phyloP scores from a whole-genome alignment of 108 stramenopile species.

The Licmophora abbreviata region DNA sequence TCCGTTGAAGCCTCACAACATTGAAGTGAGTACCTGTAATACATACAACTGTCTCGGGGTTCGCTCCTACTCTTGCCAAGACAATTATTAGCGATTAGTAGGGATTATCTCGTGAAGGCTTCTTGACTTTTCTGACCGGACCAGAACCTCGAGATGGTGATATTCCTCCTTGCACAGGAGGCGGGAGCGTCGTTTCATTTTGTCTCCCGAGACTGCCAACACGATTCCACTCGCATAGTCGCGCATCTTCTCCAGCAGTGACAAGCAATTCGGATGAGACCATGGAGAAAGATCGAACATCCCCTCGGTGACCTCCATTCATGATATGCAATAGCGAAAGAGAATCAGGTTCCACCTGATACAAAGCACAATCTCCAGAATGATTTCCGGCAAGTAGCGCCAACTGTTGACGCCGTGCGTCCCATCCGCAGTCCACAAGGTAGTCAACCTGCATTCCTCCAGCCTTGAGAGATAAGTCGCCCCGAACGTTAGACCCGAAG shows the following conservation, averaged over 20 bases:
- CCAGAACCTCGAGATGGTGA: too few relatives aligned
- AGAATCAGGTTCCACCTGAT: constrained; percentile 46
- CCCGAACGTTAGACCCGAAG: constrained; percentile 27
- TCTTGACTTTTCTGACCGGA: too few relatives aligned
- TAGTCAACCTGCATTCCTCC: constrained; percentile 29
- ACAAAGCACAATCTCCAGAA: constrained; percentile 60
- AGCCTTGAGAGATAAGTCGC: constrained; percentile 5
- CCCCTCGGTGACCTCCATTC: constrained; percentile 65
- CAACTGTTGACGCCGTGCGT: constrained; percentile 45
- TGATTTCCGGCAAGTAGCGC: constrained; percentile 56
- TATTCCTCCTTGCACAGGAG: too few relatives aligned
- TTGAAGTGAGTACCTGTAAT: too few relatives aligned
- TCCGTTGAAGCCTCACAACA: too few relatives aligned
- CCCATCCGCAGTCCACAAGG: constrained; percentile 63
- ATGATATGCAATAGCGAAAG: constrained; percentile 23
- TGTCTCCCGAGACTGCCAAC: too few relatives aligned
- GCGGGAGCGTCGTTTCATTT: too few relatives aligned
- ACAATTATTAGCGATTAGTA: too few relatives aligned
- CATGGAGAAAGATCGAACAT: constrained; percentile 60
- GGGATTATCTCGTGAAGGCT: too few relatives aligned
- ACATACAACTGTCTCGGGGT: too few relatives aligned
- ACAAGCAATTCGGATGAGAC: constrained; percentile 34
- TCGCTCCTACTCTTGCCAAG: too few relatives aligned
- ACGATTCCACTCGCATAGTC: constrained; percentile 74
- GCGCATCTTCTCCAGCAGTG: constrained; percentile 81